Conservation (phyloP, 1,284 basidiomycete species). For the Trametes polyzona region DNA sequence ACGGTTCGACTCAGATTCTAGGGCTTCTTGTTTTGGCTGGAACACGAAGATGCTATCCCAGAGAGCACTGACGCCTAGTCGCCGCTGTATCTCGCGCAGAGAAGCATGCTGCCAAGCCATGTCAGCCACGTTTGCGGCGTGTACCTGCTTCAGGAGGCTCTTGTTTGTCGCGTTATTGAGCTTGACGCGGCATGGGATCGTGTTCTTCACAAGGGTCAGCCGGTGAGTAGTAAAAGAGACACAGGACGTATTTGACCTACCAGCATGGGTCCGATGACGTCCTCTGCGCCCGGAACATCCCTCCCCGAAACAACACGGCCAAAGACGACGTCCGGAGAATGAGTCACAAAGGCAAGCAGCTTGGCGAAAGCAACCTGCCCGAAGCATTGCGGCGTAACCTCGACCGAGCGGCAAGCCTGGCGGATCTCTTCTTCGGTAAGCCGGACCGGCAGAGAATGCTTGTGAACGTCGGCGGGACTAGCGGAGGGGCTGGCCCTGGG, state of each 20-base stretch:
- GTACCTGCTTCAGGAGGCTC: constrained; percentile 44
- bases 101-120: constrained; percentile 53
- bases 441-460: constrained; percentile 3
- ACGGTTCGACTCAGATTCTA: constrained; percentile 11
- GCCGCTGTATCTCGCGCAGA: constrained; percentile 46
- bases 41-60: constrained; percentile 54
- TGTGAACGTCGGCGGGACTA: background rate
- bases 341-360: constrained; percentile 40
- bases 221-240: background rate
- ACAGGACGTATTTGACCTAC: constrained; percentile 36
- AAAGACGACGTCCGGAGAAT: constrained; percentile 45
- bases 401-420: constrained; percentile 13
- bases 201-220: constrained; percentile 41
- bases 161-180: constrained; percentile 37
- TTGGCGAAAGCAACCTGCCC: constrained; percentile 50
- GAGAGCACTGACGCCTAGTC: constrained; percentile 38
- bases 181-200: constrained; percentile 48
- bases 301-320: constrained; percentile 54
- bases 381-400: constrained; percentile 42
- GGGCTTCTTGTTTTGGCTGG: constrained; percentile 37
- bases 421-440: constrained; percentile 5
- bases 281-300: constrained; percentile 45
- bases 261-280: constrained; percentile 52
- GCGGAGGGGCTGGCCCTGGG: constrained; percentile 13
- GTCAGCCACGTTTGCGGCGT: constrained; percentile 44